phyloP scores from a whole-genome alignment of 179 eudicot species.

The Silene coronaria region DNA sequence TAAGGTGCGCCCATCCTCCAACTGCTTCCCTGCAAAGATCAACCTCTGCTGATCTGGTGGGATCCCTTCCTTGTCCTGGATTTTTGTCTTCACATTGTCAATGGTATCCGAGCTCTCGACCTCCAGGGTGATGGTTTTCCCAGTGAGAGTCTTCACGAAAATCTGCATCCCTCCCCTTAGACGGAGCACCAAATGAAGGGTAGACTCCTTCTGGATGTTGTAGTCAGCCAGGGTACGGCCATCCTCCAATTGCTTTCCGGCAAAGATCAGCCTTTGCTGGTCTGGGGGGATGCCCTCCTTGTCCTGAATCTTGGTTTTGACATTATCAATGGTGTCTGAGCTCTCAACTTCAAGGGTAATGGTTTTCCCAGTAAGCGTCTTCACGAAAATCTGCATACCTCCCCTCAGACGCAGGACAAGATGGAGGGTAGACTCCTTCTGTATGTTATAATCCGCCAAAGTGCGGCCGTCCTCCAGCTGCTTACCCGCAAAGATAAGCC shows the following conservation, averaged over 20 bases:
- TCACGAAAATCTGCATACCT: background rate
- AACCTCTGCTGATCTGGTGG: background rate
- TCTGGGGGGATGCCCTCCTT: constrained; percentile 50
- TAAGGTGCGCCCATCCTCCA: background rate
- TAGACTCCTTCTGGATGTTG: background rate
- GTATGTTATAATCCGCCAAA: background rate
- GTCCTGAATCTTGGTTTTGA: constrained; percentile 33
- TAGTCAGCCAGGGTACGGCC: constrained; percentile 29
- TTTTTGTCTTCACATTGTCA: background rate
- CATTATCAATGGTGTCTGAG: background rate
- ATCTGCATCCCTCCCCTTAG: background rate
- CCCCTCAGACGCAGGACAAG: no score
- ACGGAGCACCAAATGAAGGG: background rate
- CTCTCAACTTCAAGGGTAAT: no score
- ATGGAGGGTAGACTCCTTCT: background rate
- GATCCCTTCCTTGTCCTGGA: background rate
- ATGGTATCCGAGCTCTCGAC: background rate
- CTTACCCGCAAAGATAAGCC: constrained; percentile 41
- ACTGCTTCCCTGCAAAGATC: background rate
- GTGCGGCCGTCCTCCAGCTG: constrained; percentile 31
- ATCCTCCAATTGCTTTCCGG: constrained; percentile 41
- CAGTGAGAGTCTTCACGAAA: background rate
- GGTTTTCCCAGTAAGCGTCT: no score
- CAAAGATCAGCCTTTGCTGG: constrained; percentile 42
- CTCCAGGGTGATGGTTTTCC: background rate